Base-by-base conservation (phyloP, 352 stramenopile genomes). In the Aphanomyces astaci region DNA sequence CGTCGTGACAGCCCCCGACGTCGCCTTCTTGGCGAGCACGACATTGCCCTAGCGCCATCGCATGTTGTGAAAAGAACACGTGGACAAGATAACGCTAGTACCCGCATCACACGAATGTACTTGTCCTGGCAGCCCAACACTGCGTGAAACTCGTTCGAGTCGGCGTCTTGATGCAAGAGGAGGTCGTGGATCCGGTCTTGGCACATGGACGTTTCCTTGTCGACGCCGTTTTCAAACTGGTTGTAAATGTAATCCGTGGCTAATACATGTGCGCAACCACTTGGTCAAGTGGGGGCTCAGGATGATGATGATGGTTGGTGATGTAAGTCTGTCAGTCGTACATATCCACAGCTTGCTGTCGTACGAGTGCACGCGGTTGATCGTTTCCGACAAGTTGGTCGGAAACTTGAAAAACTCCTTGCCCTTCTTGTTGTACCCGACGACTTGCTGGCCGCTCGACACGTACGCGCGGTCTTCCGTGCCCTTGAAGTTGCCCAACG, bases 401-500 rank as follows among this genome's bases (percentile, higher is more conserved):
- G 91, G 82, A 76, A 93, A 92, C 71, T 81, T 88, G 73, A 90
- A 91, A 63, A 91, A 87, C 74, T 90, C 85, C 46, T 92, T 95
- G 59, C 85, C 87, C 45, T 95, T 95, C 71, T 90, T 90, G 66
- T 66, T 94, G 45, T 90, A 80, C 4, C 87, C 87, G 51, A 85
- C 76, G 13, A 95, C 79, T 62, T 78, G 79, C 45, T 91, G 78
- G 1, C 79, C 78, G 1, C 75, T 90, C n/a, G 81, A 86, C 4
- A 90, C 72, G 54, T 85, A 92, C 25, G 78, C 76, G 49, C 84
- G 87, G 75, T 90, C 84, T 46, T 89, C 82, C 3, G 79, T 86
- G 27, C 80, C 82, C 66, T 87, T 90, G 73, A 75, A 84, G 0
- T 78, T 76, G 19, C 84, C 84, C 81, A 90, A 87, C 32, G 86